Evolutionary conservation across 441 rosid species (phyloP).

Genomic region (Geranium incanum): DNA sequence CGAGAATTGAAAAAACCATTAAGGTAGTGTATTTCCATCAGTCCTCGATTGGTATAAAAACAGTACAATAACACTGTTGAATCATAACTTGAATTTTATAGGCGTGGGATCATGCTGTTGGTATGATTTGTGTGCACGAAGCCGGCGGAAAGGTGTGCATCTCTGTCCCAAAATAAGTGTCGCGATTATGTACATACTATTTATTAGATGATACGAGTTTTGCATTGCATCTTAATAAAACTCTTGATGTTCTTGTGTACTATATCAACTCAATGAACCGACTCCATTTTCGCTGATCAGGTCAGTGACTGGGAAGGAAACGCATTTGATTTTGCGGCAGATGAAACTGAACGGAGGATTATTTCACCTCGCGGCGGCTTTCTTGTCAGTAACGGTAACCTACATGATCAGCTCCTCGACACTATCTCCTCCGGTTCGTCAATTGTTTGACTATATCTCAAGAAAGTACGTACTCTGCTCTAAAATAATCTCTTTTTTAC

Average conservation of each 20-base stretch:
- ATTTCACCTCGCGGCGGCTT: constrained; percentile 56
- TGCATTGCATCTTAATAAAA: too few relatives aligned
- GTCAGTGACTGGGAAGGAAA: constrained; percentile 76
- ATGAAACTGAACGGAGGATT: constrained; percentile 49
- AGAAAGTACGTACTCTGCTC: too few relatives aligned
- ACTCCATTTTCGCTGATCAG: constrained; percentile 26
- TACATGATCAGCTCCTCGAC: constrained; percentile 47
- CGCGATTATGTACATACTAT: too few relatives aligned
- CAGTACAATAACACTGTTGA: not conserved
- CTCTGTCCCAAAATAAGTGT: not conserved
- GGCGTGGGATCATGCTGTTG: constrained; percentile 98
- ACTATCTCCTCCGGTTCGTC: constrained; percentile 39
- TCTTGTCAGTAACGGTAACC: constrained; percentile 49
- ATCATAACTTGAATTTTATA: constrained; percentile 22
- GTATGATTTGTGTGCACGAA: constrained; percentile 75
- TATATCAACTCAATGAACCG: not conserved
- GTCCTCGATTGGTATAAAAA: not conserved
- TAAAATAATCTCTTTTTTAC: too few relatives aligned
- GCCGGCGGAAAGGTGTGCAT: constrained; percentile 80
- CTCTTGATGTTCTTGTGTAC: too few relatives aligned
- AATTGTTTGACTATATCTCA: constrained; percentile 19
- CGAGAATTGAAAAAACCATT: constrained; percentile 26
- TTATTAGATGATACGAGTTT: too few relatives aligned
- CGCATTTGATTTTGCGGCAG: constrained; percentile 46
- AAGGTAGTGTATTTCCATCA: constrained; percentile 27